These are phyloP conservation scores for Cyberlindnera veronae DNA, from an alignment of 805 yeast genomes.

Conservation along the genomic window DNA sequence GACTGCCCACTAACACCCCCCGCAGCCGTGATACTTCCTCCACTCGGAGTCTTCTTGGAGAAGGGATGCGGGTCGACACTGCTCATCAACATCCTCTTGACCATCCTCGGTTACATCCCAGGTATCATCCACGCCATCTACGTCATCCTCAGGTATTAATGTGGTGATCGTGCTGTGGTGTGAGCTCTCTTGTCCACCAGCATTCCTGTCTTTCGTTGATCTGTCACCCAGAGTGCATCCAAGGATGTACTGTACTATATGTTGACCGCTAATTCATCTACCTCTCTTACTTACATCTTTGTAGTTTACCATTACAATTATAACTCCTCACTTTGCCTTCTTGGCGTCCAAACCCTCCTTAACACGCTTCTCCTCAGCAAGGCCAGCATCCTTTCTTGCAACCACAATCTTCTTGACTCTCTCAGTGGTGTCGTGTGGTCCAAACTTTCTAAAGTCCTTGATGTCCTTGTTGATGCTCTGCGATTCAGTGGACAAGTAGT, in stretches of 20 bases:
- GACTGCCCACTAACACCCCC: not conserved
- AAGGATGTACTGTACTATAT: not conserved
- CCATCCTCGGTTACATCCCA: constrained; percentile 69
- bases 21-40: constrained; percentile 49
- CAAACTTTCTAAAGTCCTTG: constrained; percentile 64
- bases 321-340: constrained; percentile 12
- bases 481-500: constrained; percentile 31
- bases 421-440: constrained; percentile 51
- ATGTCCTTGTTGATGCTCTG: constrained; percentile 40
- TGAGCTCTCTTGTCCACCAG: not conserved
- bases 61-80: constrained; percentile 40
- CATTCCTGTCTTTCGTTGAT: too few relatives aligned
- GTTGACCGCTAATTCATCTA: not conserved
- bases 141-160: constrained; percentile 35
- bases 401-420: constrained; percentile 32
- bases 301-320: not conserved
- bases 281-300: not conserved
- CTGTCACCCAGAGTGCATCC: not conserved
- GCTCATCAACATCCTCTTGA: constrained; percentile 51
- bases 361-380: constrained; percentile 1
- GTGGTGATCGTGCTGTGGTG: not conserved
- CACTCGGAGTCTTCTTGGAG: constrained; percentile 55
- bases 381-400: constrained; percentile 17
- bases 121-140: constrained; percentile 63
- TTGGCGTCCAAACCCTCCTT: constrained; percentile 13